These are phyloP conservation scores for Suillus weaverae DNA, from an alignment of 768 basidiomycete genomes.

Conservation along the genomic window DNA sequence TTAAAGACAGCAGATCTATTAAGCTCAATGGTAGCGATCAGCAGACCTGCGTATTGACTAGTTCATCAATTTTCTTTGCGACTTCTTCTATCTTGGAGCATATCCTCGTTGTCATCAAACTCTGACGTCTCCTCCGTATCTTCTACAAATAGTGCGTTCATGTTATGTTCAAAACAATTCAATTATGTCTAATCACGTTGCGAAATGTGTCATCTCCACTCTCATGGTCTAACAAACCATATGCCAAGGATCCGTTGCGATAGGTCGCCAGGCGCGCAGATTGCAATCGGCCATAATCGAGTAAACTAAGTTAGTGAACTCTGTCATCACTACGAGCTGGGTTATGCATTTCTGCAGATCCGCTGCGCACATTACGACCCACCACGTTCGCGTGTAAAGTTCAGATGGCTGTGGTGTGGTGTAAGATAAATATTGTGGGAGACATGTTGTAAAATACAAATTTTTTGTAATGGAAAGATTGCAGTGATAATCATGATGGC, in stretches of 20 bases:
- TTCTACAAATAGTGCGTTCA: not conserved
- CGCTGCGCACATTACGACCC: not conserved
- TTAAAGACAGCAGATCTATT: not conserved
- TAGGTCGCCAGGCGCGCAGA: not conserved
- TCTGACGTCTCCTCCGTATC: not conserved
- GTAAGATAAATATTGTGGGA: not conserved
- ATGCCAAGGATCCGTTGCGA: not conserved
- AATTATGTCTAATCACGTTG: not conserved
- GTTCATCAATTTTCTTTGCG: not conserved
- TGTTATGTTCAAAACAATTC: not conserved
- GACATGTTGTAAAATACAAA: not conserved
- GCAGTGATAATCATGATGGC: not conserved
- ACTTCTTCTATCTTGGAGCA: not conserved
- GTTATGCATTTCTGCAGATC: not conserved
- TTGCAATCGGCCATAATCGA: not conserved
- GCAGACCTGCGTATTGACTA: not conserved
- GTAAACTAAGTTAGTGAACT: not conserved
- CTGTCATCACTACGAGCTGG: not conserved
- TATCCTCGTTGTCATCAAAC: not conserved
- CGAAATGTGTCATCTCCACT: not conserved
- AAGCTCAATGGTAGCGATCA: not conserved
- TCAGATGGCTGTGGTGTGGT: not conserved
- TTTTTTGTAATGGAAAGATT: not conserved
- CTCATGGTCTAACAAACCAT: not conserved
- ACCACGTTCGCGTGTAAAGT: not conserved